Evolutionary conservation across 139 green algal species (phyloP).

Genomic region (Nannochloris sp.): DNA sequence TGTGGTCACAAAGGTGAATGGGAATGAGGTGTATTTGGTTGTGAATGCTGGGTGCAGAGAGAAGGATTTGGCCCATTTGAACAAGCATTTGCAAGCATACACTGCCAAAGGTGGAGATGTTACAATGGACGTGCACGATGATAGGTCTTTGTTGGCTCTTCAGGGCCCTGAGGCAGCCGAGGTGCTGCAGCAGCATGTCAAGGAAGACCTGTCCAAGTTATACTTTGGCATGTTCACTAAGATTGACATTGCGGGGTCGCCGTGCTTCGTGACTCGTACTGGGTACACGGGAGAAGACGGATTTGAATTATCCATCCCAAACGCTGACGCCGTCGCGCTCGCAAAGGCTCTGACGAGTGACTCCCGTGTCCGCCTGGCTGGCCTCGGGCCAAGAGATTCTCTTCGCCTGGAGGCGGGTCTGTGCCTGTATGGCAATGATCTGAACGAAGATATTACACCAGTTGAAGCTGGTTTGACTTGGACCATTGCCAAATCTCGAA

Average conservation of each 20-base stretch:
- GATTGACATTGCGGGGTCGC: conserved; percentile 61
- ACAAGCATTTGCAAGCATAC: conserved; percentile 60
- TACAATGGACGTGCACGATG: conserved; percentile 67
- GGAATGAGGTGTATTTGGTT: conserved; percentile 88
- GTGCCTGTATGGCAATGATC: conserved; percentile 97
- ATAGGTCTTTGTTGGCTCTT: conserved; percentile 84
- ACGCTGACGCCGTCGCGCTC: conserved; percentile 52
- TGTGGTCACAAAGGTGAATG: conserved; percentile 42
- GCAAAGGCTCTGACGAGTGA: conserved; percentile 59
- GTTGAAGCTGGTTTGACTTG: conserved; percentile 95
- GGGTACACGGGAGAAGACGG: conserved; percentile 99
- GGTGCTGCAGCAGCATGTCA: conserved; percentile 40
- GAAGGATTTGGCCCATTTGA: conserved; percentile 91
- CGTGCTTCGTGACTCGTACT: conserved; percentile 85
- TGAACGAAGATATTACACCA: conserved; percentile 86
- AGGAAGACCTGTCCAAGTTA: conserved; percentile 66
- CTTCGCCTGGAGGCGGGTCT: conserved; percentile 95
- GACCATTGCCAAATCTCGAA: conserved; percentile 86
- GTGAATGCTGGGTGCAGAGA: conserved; percentile 94
- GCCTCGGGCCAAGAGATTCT: conserved; percentile 87
- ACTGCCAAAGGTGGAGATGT: conserved; percentile 50
- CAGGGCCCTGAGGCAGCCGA: conserved; percentile 68
- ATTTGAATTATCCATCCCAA: conserved; percentile 92
- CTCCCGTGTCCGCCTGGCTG: conserved; percentile 55
- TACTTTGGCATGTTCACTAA: conserved; percentile 86